These are phyloP conservation scores for Diaporthe citrichinensis DNA, from an alignment of 2,329 filamentous ascomycete genomes.

Conservation along the genomic window DNA sequence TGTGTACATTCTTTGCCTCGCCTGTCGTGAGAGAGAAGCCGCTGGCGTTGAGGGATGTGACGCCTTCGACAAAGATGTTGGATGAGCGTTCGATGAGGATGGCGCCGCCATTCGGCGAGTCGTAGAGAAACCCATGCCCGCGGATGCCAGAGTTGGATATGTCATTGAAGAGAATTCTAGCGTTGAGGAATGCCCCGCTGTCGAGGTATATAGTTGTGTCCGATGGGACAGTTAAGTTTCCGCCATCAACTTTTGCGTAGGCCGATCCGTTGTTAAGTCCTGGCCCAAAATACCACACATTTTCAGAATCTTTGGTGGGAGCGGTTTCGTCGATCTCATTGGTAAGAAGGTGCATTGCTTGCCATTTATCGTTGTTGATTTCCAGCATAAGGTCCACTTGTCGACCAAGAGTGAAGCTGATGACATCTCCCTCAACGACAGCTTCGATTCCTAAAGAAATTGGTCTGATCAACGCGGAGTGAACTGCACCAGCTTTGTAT, in stretches of 20 bases:
- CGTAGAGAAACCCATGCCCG: slow-evolving; percentile 13
- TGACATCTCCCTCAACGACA: not conserved
- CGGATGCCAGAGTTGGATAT: slow-evolving; percentile 22
- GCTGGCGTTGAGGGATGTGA: slow-evolving; percentile 12
- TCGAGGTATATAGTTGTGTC: slow-evolving; percentile 9
- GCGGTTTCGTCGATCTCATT: slow-evolving; percentile 2
- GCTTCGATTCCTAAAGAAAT: not conserved
- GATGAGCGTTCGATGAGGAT: slow-evolving; percentile 27
- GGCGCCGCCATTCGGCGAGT: slow-evolving; percentile 19
- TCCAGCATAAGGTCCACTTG: slow-evolving; percentile 9
- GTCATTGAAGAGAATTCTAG: slow-evolving; percentile 1
- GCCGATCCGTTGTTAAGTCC: slow-evolving; percentile 12
- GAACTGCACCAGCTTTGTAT: not conserved
- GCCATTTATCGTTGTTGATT: slow-evolving; percentile 21
- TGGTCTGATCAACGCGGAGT: not conserved
- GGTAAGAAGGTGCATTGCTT: slow-evolving; percentile 7
- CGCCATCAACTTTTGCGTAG: slow-evolving; percentile 6
- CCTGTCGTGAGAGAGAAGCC: slow-evolving; percentile 27
- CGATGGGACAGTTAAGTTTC: slow-evolving; percentile 2
- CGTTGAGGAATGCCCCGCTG: slow-evolving; percentile 19
- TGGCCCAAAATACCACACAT: slow-evolving; percentile 18
- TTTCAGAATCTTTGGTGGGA: not conserved
- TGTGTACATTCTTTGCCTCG: slow-evolving; percentile 9
- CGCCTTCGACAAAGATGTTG: slow-evolving; percentile 11
- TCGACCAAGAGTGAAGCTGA: slow-evolving; percentile 1